Percentiles rank a stretch among this genome's conserved stretches.
These are phyloP conservation scores for Colletotrichum graminicola DNA, from an alignment of 2,329 filamentous ascomycete species.

Conservation along the genomic window DNA sequence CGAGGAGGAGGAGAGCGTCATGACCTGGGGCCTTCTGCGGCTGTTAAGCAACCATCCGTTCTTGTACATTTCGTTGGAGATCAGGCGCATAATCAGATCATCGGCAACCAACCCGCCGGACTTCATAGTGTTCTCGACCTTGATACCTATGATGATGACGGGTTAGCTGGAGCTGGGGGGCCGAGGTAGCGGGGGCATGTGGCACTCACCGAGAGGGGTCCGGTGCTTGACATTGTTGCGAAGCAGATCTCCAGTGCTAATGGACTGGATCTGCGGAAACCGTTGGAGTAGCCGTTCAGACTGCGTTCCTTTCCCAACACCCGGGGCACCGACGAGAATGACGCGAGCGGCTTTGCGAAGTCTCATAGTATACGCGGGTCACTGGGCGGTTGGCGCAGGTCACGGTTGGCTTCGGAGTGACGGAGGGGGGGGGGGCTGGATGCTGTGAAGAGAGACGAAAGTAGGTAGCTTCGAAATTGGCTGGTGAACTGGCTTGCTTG, in stretches of 20 bases:
- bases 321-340: conserved; percentile 95
- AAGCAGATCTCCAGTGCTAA: conserved; percentile 93
- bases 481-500: conserved; percentile 26
- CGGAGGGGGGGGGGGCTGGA: neutral
- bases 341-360: conserved; percentile 87
- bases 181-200: conserved; percentile 7
- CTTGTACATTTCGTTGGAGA: conserved; percentile 86
- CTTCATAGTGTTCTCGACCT: conserved; percentile 91
- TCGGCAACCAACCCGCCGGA: conserved; percentile 92
- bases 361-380: conserved; percentile 61
- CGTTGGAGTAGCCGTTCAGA: conserved; percentile 87
- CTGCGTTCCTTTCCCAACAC: conserved; percentile 97
- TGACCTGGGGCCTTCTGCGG: conserved; percentile 59
- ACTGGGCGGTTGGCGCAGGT: conserved; percentile 26
- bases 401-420: conserved; percentile 28
- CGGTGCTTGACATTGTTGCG: conserved; percentile 91
- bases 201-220: conserved; percentile 81
- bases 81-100: conserved; percentile 90
- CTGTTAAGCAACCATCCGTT: conserved; percentile 80
- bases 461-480: conserved; percentile 31
- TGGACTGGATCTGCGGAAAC: conserved; percentile 89
- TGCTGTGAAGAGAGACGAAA: neutral
- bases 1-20: conserved; percentile 63
- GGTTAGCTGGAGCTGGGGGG: conserved; percentile 20
- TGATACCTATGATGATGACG: conserved; percentile 72